Percentiles rank a stretch among this genome's conserved stretches.
Conservation (phyloP, 371 early-diverging fungal species). For the Rhizopus sp. region DNA sequence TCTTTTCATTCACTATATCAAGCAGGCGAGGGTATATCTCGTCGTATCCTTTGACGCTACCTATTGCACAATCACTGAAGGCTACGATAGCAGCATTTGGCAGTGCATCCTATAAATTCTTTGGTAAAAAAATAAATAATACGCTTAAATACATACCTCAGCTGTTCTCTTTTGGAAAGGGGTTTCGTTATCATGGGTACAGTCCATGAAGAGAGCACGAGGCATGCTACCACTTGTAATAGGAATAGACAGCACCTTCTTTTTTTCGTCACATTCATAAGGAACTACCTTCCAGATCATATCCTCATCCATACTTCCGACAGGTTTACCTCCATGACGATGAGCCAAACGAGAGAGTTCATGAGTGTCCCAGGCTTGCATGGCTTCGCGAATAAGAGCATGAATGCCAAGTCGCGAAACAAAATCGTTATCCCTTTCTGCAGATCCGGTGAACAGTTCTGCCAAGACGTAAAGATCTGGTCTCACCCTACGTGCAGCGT, state of each 20-base stretch:
- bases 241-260: constrained; percentile 38
- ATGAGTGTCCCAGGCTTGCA: constrained; percentile 94
- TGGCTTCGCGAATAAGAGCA: constrained; percentile 94
- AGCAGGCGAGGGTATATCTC: constrained; percentile 85
- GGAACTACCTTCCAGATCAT: constrained; percentile 52
- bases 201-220: constrained; percentile 97
- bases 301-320: constrained; percentile 71
- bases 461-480: constrained; percentile 96
- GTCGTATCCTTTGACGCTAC: constrained; percentile 96
- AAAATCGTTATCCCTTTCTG: constrained; percentile 87
- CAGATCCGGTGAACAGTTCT: constrained; percentile 95
- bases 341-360: constrained; percentile 90
- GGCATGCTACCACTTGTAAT: constrained; percentile 56
- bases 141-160: too few species aligned
- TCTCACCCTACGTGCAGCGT: constrained; percentile 80
- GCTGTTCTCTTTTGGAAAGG: constrained; percentile 89
- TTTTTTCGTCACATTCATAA: constrained; percentile 47
- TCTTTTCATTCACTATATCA: constrained; percentile 86
- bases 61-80: constrained; percentile 89
- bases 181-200: constrained; percentile 98
- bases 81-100: constrained; percentile 91
- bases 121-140: too few species aligned
- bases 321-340: constrained; percentile 87
- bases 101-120: constrained; percentile 68
- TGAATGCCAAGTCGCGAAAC: constrained; percentile 93